phyloP scores from a whole-genome alignment of 257 asterid species.

The Rauvolfia tetraphylla region DNA sequence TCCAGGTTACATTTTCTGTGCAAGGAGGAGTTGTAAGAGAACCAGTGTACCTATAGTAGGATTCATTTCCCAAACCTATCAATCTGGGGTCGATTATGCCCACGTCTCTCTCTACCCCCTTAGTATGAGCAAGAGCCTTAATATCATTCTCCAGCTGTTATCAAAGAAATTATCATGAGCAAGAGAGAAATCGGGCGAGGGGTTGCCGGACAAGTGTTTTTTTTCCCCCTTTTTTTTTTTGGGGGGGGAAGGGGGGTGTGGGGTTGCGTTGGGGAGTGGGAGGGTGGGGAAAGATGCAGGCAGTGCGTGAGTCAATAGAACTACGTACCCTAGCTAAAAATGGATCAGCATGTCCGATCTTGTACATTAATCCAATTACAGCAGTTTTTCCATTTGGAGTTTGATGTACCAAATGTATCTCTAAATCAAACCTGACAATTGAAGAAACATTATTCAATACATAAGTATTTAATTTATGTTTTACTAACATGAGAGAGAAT shows the following conservation, averaged over 20 bases:
- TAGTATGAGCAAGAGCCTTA: conserved; percentile 14
- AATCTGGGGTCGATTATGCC: conserved; percentile 35
- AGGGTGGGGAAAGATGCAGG: too few relatives aligned
- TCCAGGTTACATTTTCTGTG: too few relatives aligned
- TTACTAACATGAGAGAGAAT: neutral
- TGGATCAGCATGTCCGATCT: conserved; percentile 50
- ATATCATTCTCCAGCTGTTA: neutral
- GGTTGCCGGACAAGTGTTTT: too few relatives aligned
- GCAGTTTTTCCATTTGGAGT: conserved; percentile 46
- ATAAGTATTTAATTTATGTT: too few relatives aligned
- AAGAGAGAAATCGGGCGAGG: too few relatives aligned
- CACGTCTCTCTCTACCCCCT: conserved; percentile 20
- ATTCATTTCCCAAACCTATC: conserved; percentile 34
- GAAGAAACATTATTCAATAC: too few relatives aligned
- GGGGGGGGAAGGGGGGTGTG: too few relatives aligned
- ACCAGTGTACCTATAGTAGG: conserved; percentile 52
- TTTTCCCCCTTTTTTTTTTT: too few relatives aligned
- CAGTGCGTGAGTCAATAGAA: too few relatives aligned
- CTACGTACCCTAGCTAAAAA: conserved; percentile 14
- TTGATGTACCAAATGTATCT: conserved; percentile 66
- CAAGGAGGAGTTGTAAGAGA: conserved; percentile 51
- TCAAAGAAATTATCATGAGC: neutral
- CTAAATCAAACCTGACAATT: conserved; percentile 63
- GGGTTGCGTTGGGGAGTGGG: too few relatives aligned
- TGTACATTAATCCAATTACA: conserved; percentile 59